Base-by-base conservation (phyloP, 768 basidiomycete species). In the Suillus clintonianus region DNA sequence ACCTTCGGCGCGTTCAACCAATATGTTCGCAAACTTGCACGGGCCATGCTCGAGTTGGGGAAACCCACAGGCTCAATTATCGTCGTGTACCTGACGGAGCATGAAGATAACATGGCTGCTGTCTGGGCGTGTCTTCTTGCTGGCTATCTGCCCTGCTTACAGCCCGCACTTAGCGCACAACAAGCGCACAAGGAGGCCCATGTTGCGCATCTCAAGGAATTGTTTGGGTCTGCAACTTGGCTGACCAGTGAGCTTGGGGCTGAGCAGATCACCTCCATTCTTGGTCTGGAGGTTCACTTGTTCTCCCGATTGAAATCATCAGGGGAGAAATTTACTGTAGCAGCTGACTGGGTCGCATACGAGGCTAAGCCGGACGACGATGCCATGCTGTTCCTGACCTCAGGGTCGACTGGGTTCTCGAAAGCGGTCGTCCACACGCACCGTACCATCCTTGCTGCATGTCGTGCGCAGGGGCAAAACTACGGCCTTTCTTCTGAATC, bases 361-460 rank as follows among this genome's bases (percentile, higher is more conserved):
- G 41, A 65, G 27, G 65, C 70, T 10, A 62, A 65, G 37, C 60
- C 72, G 36, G 74, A 75, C 47, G 67, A 75, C n/a, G 75, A 75
- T 27, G 74, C 74, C 8, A 72, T 75, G 45, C 65, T 75, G 8
- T 76, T 76, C 66, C 67, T 81, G 65, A 81, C 80, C 3, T 81
- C 81, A 5, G 80, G 80, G 0, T 82, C 81, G 0, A 81, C 81
- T 8, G 81, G 81, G 1, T 80, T 81, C 62, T 79, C 81, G 30
- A 82, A 81, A 66, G 81, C 73, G 1, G 81, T 79, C 37, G 75
- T 73, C 5, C 73, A 81, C 61, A 74, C 75, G 2, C 81, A 82
- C 62, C 74, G 74, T 2, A 79, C 78, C 14, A 65, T 81, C 41
- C 62, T 81, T 15, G 70, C 79, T 17, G 70, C 74, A 14, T 71